These are phyloP conservation scores for Pichia sporocuriosa DNA, from an alignment of 805 yeast genomes.

Conservation along the genomic window DNA sequence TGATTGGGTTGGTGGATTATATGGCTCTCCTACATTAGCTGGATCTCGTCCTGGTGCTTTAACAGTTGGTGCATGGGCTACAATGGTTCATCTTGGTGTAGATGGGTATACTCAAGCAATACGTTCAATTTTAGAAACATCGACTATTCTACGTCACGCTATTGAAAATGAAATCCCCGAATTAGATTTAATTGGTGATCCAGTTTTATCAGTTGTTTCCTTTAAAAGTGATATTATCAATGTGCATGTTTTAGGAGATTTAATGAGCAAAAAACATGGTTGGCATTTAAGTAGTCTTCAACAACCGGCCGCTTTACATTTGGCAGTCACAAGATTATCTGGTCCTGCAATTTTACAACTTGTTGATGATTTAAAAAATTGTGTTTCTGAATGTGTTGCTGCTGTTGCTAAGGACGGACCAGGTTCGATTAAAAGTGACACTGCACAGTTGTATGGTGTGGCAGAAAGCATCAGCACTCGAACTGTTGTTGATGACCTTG, in stretches of 20 bases:
- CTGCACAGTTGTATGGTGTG: constrained; percentile 90
- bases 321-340: constrained; percentile 77
- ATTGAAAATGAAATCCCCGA: constrained; percentile 45
- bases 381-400: constrained; percentile 35
- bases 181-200: constrained; percentile 76
- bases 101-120: constrained; percentile 74
- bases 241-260: constrained; percentile 75
- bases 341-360: constrained; percentile 56
- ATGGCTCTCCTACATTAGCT: constrained; percentile 94
- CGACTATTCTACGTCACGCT: constrained; percentile 47
- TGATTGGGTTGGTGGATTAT: constrained; percentile 92
- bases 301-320: constrained; percentile 83
- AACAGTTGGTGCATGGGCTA: constrained; percentile 98
- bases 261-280: constrained; percentile 48
- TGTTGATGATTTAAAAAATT: constrained; percentile 40
- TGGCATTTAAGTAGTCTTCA: constrained; percentile 91
- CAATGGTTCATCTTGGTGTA: constrained; percentile 73
- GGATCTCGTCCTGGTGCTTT: constrained; percentile 97
- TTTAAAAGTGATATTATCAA: constrained; percentile 59
- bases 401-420: constrained; percentile 13
- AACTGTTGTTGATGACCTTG: constrained; percentile 75
- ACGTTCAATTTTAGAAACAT: constrained; percentile 56
- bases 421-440: constrained; percentile 37
- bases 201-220: constrained; percentile 73
- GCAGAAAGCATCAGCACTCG: constrained; percentile 85